Base-by-base conservation (phyloP, 2,329 filamentous ascomycete species). In the Fonsecaea pedrosoi region DNA sequence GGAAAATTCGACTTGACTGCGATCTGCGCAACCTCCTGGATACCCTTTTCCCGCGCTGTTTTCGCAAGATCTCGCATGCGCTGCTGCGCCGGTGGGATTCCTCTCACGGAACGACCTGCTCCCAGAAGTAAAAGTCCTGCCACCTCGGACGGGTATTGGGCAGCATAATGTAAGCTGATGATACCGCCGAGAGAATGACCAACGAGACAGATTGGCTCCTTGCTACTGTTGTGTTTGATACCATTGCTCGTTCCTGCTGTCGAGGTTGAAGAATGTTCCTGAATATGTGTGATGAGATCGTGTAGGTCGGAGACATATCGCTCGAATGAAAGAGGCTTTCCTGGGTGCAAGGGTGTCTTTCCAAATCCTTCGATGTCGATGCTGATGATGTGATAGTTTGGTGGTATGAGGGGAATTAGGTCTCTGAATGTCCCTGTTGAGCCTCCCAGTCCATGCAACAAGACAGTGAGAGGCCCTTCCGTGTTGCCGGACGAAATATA, bases 121-220 rank as follows among this genome's bases (percentile, higher is more conserved):
- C 77, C 77, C 21, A 79, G 73, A 13, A 78, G 72, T 8, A 74
- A 68, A 53, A 78, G 73, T n/a, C 71, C 74, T 37, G 62, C 53
- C 34, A 74, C 69, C 15, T 66, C 59, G 12, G 68, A 62, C 35
- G 76, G 72, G 64, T 75, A 59, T 37, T 65, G 48, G n/a, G 75
- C 72, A n/a, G 76, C 75, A 65, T 77, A 77, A 37, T 79, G 77
- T 59, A 79, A 72, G n/a, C 74, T 73, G 65, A 79, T 70, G 37
- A 78, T 76, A 59, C 71, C 75, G 15, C 77, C 78, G 56, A 79
- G 73, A 15, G 77, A 78, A 69, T 79, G 77, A 18, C 77, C 77
- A 57, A 79, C 68, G 57, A 78, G 68, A 50, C 60, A 56, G 61
- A 77, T 40, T 15, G 61, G 15, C 34, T 62, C 64, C 8, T 37